These are phyloP conservation scores for Naganishia sp. DNA, from an alignment of 1,284 basidiomycete genomes.

Conservation along the genomic window DNA sequence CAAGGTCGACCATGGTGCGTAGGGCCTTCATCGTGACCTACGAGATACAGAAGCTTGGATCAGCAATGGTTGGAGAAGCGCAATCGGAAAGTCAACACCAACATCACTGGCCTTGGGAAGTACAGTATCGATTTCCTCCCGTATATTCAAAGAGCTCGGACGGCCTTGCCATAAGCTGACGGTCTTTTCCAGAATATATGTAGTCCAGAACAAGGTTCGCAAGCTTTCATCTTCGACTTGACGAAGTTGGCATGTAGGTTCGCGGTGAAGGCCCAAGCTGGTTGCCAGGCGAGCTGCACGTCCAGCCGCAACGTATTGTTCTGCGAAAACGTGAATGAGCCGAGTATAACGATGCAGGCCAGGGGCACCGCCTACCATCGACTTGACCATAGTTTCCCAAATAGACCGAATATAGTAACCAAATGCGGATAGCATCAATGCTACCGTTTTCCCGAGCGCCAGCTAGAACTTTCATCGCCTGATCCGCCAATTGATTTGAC, in stretches of 20 bases:
- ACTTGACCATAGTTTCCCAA: constrained; percentile 29
- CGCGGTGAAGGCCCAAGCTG: constrained; percentile 23
- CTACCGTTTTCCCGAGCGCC: constrained; percentile 6
- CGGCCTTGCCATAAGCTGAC: constrained; percentile 29
- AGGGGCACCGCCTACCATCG: constrained; percentile 17
- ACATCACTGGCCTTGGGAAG: not conserved
- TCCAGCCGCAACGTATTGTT: constrained; percentile 27
- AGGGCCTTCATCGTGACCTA: constrained; percentile 12
- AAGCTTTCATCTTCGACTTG: constrained; percentile 17
- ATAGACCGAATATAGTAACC: constrained; percentile 21
- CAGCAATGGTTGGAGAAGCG: not conserved
- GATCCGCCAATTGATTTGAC: constrained; percentile 22
- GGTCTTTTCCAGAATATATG: constrained; percentile 28
- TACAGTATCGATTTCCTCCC: constrained; percentile 13
- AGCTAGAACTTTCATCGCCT: constrained; percentile 13
- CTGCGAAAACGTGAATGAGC: not conserved
- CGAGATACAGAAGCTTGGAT: not conserved
- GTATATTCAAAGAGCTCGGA: constrained; percentile 20
- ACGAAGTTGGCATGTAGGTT: constrained; percentile 21
- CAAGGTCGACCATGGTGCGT: constrained; percentile 20
- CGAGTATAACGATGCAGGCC: not conserved
- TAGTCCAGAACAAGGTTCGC: constrained; percentile 19
- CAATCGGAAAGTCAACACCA: not conserved
- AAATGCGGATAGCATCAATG: constrained; percentile 25
- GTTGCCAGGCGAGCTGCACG: constrained; percentile 19